Base-by-base conservation (phyloP, 352 stramenopile genomes). In the Phytophthora meadii region DNA sequence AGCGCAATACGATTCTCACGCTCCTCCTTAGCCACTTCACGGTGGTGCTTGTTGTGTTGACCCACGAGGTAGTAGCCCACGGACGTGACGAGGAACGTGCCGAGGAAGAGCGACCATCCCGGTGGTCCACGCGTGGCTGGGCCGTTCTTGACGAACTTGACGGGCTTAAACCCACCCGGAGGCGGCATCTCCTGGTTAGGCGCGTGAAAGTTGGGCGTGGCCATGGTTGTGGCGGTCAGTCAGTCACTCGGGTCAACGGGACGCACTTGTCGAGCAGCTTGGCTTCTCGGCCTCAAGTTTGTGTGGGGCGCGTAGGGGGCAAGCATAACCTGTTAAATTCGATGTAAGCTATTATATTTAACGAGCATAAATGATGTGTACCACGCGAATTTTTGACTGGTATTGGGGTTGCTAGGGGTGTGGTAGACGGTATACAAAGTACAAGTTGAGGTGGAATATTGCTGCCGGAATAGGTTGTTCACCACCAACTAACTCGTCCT, bases 1-100 rank as follows among this genome's bases (percentile, higher is more conserved):
- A 99, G 84, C 15, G 93, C 80, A 65, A 98, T 97, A 53, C 93
- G 88, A 46, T 93, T 89, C 79, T 98, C 90, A 52, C 95, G 94
- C 81, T 98, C 88, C 62, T 98, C 93, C 36, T 73, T 71, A 39
- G 72, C 69, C 45, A 93, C 52, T 50, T 81, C 78, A 41, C 87
- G 87, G 59, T 82, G 73, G 50, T 79, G 57, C 61, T 92, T 74
- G 82, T 95, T 95, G 68, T 87, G 72, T 68, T 95, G 82, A 41
- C 87, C 87, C 9, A 95, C 79, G 28, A 88, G 53, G 71, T 90
- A 94, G 66, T 72, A 95, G 24, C 87, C 87, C 40, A 84, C 72
- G 32, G 87, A 88, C 60, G 85, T 88, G 54, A 95, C 63, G 50
- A 79, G 61, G 67, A 92, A 90, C 61, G 70, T 85, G 60, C 83